These are phyloP conservation scores for Tuber melanosporum DNA, from an alignment of 495 filamentous ascomycete genomes.

Conservation along the genomic window DNA sequence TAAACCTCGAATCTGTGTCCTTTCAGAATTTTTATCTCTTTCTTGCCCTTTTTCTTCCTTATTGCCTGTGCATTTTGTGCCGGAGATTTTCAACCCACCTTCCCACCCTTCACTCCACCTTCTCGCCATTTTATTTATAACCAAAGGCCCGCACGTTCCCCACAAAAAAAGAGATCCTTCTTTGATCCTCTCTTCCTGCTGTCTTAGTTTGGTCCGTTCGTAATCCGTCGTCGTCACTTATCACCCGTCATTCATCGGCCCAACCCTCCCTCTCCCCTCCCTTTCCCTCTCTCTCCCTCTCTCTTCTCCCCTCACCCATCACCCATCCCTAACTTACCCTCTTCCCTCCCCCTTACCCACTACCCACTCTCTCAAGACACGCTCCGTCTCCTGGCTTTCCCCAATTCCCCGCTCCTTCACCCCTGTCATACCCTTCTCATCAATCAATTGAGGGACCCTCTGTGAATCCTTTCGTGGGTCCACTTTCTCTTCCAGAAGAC, in stretches of 20 bases:
- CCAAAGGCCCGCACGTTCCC: conserved; percentile 24
- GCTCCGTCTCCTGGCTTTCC: neutral
- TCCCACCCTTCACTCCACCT: conserved; percentile 2
- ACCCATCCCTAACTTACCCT: conserved; percentile 24
- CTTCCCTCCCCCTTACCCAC: conserved; percentile 21
- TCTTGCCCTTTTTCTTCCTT: neutral
- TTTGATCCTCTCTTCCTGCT: conserved; percentile 4
- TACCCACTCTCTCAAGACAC: neutral
- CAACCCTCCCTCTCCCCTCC: conserved; percentile 21
- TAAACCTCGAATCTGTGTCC: conserved; percentile 1
- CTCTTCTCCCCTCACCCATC: conserved; percentile 16
- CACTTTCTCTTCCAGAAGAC: conserved; percentile 31
- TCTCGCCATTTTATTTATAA: conserved; percentile 21
- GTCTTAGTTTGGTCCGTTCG: conserved; percentile 25
- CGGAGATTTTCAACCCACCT: conserved; percentile 15
- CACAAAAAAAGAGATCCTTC: conserved; percentile 20
- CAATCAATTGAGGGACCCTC: neutral
- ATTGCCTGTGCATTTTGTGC: neutral
- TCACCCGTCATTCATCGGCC: conserved; percentile 21
- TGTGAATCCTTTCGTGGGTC: neutral
- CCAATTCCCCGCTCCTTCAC: neutral
- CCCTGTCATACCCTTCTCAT: neutral
- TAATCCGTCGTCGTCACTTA: conserved; percentile 32
- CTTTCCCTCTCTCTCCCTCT: conserved; percentile 6
- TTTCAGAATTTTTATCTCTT: neutral